phyloP scores from a whole-genome alignment of 176 grass and related monocot species.

The Tillandsia leiboldiana region DNA sequence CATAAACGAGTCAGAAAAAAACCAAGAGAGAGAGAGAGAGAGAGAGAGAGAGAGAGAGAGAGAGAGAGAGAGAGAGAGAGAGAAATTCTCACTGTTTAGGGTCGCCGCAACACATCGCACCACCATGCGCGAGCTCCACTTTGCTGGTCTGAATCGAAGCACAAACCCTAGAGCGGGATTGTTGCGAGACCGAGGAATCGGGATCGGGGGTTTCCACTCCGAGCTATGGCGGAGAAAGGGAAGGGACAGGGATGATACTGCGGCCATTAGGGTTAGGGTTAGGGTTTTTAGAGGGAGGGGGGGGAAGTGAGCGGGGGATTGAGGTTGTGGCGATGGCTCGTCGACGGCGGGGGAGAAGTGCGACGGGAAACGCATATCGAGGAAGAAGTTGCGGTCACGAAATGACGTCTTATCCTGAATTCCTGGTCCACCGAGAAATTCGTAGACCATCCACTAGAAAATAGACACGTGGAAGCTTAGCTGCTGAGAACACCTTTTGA shows the following conservation, averaged over 20 bases:
- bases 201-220: constrained; percentile 37
- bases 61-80: constrained; percentile 1
- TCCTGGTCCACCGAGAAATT: no score
- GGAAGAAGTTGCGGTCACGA: no score
- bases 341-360: no score
- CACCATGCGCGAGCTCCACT: constrained; percentile 38
- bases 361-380: no score
- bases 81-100: constrained; percentile 45
- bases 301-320: constrained; percentile 13
- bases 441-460: no score
- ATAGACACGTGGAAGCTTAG: no score
- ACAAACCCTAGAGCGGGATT: constrained; percentile 11
- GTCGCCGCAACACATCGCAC: constrained; percentile 63
- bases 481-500: no score
- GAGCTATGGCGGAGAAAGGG: constrained; percentile 39
- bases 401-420: no score
- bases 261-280: constrained; percentile 45
- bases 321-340: neutral
- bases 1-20: neutral
- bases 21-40: neutral
- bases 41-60: constrained; percentile 10
- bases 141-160: constrained; percentile 5
- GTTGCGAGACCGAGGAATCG: constrained; percentile 6
- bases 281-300: constrained; percentile 19
- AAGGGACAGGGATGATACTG: constrained; percentile 58